These are phyloP conservation scores for Hypoxylon sp. DNA, from an alignment of 2,329 filamentous ascomycete species.

Conservation along the genomic window DNA sequence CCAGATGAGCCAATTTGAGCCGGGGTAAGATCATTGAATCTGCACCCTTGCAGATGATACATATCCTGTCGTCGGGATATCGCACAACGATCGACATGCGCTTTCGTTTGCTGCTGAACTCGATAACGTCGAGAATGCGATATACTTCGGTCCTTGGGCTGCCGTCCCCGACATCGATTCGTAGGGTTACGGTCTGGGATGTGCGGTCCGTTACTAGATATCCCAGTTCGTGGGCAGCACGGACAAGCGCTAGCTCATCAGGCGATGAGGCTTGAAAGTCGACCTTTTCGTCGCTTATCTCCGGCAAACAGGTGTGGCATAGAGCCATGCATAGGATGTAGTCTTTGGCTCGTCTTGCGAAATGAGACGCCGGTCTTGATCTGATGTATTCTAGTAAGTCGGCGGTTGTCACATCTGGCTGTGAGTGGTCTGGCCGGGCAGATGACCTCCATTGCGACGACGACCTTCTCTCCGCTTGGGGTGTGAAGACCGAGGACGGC, in stretches of 20 bases:
- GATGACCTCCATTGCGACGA: conserved; percentile 47
- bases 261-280: conserved; percentile 89
- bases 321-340: conserved; percentile 86
- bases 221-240: conserved; percentile 84
- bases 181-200: conserved; percentile 69
- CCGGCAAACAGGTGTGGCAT: conserved; percentile 90
- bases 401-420: conserved; percentile 69
- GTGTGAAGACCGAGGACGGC: conserved; percentile 28
- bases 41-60: conserved; percentile 88
- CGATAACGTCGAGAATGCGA: conserved; percentile 84
- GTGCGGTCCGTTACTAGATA: conserved; percentile 79
- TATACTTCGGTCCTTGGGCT: conserved; percentile 67
- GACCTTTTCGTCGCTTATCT: conserved; percentile 74
- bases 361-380: conserved; percentile 75
- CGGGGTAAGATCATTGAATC: conserved; percentile 84
- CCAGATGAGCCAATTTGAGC: conserved; percentile 75
- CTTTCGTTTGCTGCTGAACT: conserved; percentile 89
- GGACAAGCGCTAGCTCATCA: conserved; percentile 86
- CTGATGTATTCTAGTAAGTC: conserved; percentile 83
- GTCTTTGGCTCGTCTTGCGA: conserved; percentile 80
- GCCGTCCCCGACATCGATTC: conserved; percentile 50
- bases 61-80: conserved; percentile 84
- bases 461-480: conserved; percentile 40
- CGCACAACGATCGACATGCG: conserved; percentile 89
- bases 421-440: conserved; percentile 49